Conservation (phyloP, 2,329 filamentous ascomycete species). For the Aureobasidium sp. region DNA sequence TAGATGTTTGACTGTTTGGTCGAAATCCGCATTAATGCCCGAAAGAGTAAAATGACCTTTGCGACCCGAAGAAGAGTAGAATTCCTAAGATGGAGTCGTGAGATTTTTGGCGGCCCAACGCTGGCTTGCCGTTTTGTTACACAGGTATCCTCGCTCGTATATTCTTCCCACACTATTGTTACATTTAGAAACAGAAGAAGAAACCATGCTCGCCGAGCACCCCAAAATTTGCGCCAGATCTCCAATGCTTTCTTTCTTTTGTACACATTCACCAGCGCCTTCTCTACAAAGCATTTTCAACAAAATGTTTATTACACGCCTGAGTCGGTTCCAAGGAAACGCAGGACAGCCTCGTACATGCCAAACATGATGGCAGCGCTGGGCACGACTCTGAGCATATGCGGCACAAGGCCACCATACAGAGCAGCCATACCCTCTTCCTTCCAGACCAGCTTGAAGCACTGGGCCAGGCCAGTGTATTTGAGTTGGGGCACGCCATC, state of each 20-base stretch:
- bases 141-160: neutral
- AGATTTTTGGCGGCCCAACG: neutral
- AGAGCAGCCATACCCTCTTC: slow-evolving; percentile 80
- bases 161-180: neutral
- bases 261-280: no score
- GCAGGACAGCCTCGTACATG: slow-evolving; percentile 57
- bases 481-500: slow-evolving; percentile 58
- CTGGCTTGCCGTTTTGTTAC: neutral
- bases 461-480: slow-evolving; percentile 82
- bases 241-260: neutral
- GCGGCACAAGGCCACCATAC: slow-evolving; percentile 85
- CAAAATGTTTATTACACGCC: slow-evolving; percentile 19
- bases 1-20: no score
- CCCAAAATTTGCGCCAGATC: neutral
- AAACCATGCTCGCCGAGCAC: neutral
- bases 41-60: no score
- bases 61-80: no score
- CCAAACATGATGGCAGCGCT: slow-evolving; percentile 96
- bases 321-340: slow-evolving; percentile 36
- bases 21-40: no score
- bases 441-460: slow-evolving; percentile 77
- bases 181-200: neutral
- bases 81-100: neutral
- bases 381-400: slow-evolving; percentile 83
- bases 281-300: neutral